A percentile compares a stretch with the other conserved stretches of the same genome.
phyloP scores from a whole-genome alignment of 2,329 filamentous ascomycete species.

The Elsinoe fawcettii region DNA sequence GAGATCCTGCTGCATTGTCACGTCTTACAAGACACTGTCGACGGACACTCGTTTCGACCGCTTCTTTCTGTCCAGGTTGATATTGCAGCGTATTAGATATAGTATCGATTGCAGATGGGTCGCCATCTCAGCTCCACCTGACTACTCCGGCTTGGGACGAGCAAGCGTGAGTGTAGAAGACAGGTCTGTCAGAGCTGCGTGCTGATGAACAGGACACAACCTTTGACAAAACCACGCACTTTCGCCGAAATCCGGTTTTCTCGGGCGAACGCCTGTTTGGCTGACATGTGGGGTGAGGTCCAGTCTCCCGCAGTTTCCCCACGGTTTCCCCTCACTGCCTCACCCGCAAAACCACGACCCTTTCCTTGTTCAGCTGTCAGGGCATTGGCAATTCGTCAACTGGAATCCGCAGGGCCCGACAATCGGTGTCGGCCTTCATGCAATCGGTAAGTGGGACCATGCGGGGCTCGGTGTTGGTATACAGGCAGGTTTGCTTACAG shows the following conservation, averaged over 20 bases:
- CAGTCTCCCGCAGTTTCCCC: neutral
- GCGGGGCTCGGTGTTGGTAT: conserved; percentile 1
- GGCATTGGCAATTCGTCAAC: conserved; percentile 5
- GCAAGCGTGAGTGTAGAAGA: no score
- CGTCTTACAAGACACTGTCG: no score
- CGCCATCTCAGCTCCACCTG: no score
- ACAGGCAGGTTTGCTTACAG: neutral
- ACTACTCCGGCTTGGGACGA: no score
- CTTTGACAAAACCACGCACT: neutral
- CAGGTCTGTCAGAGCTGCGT: no score
- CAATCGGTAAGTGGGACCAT: neutral
- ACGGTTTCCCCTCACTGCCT: neutral
- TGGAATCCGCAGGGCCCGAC: neutral
- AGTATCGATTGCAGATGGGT: no score
- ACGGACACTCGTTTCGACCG: no score
- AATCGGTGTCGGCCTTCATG: neutral
- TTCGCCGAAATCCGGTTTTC: neutral
- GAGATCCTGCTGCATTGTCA: no score
- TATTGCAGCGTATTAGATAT: no score
- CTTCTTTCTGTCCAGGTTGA: no score
- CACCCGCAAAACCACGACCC: neutral
- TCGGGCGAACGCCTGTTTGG: neutral
- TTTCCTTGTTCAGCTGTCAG: conserved; percentile 1
- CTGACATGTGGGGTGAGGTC: neutral
- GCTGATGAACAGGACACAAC: no score